phyloP scores from a whole-genome alignment of 2,329 filamentous ascomycete genomes.

The Dothidotthia symphoricarpi region DNA sequence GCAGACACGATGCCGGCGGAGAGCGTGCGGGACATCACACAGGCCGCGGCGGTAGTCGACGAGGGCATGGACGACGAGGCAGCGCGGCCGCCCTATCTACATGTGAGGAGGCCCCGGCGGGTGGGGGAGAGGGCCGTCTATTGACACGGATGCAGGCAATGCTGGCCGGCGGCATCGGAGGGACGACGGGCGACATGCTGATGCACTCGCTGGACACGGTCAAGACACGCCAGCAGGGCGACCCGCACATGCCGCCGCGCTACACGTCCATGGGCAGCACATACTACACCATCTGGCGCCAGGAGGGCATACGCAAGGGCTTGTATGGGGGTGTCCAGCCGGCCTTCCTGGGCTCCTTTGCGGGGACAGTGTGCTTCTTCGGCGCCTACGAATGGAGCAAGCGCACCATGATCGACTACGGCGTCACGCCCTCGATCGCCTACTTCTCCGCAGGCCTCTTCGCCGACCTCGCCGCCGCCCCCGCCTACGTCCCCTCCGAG shows the following conservation, averaged over 20 bases:
- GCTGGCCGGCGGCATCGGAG: slow-evolving; percentile 90
- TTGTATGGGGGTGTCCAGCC: slow-evolving; percentile 93
- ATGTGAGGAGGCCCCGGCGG: slow-evolving; percentile 38
- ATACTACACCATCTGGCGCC: slow-evolving; percentile 87
- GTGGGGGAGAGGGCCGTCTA: slow-evolving; percentile 7
- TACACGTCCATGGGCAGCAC: slow-evolving; percentile 88
- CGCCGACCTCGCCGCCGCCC: slow-evolving; percentile 85
- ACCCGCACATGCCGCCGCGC: slow-evolving; percentile 87
- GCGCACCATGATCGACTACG: slow-evolving; percentile 78
- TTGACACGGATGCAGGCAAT: slow-evolving; percentile 65
- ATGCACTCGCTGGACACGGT: slow-evolving; percentile 99
- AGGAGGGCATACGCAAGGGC: slow-evolving; percentile 83
- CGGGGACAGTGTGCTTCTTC: slow-evolving; percentile 92
- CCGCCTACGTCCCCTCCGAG: slow-evolving; percentile 95
- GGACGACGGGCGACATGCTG: slow-evolving; percentile 89
- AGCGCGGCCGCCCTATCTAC: slow-evolving; percentile 49
- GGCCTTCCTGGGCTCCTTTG: slow-evolving; percentile 87
- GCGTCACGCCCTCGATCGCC: slow-evolving; percentile 76
- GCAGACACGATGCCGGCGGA: slow-evolving; percentile 24
- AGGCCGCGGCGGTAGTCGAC: slow-evolving; percentile 14
- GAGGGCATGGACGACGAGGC: slow-evolving; percentile 43
- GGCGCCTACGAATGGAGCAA: slow-evolving; percentile 97
- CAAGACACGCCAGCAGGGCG: slow-evolving; percentile 96
- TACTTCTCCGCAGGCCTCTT: slow-evolving; percentile 89
- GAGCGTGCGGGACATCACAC: slow-evolving; percentile 20